Evolutionary conservation across 1,139 yeast species (phyloP), one percentile per base, ranked within the genome.

Genomic region (Geotrichum klebahnii): DNA sequence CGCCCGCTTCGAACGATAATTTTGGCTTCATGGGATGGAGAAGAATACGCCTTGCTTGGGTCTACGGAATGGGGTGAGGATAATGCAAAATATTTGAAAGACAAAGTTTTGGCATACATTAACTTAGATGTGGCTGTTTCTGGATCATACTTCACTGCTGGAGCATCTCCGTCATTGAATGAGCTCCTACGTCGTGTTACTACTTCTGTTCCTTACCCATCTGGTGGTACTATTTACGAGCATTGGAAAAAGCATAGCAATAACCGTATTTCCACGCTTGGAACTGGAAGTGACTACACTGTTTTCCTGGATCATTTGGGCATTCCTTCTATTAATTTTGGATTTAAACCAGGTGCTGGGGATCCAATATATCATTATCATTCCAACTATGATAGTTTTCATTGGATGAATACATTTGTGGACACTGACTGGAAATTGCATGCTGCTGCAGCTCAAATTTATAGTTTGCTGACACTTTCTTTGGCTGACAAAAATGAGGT

Each of bases 11-110:
- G 84, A 60, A 76, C 84, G 0, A 78, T 82, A 26, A 62, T 68
- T n/a, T 70, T 82, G 41, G 85, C 82, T 0, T 78, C 84, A 16
- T 82, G 87, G 87, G 88, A 82, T 61, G 88, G 84, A 51, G 88
- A 82, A 64, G 88, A 82, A 63, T 79, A 79, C 56, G 87, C 81
- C 0, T 66, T 82, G 23, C 59, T 82, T n/a, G 88, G 88, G 1
- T 79, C 84, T 2, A 82, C 87, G 2, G 86, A 80, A 53, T 81
- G 74, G 73, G 87, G 83, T 24, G 87, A 82, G 61, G 78, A 76
- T 52, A 68, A 76, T 54, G 61, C 61, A 44, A 55, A 67, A 37
- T 59, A 59, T 43, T 63, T 80, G 49, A 72, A 74, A 54, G 66
- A 67, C 38, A 70, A 76, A 50, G 78, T 76, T 1, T 69, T 79